Base-by-base conservation (phyloP, 2,329 filamentous ascomycete species). In the Sarocladium kiliense region DNA sequence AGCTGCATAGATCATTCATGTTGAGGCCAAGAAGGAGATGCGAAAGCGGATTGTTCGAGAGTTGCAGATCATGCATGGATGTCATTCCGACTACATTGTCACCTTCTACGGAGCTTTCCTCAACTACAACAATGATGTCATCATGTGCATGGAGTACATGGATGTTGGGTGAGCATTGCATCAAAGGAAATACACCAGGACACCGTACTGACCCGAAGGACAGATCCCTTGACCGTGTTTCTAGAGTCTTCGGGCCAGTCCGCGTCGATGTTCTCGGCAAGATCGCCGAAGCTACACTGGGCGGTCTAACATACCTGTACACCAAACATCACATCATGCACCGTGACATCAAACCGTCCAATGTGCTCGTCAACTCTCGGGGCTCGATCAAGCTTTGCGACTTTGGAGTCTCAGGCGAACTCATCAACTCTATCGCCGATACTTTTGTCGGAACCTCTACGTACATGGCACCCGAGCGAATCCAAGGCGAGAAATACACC, bases 91-190 rank as follows among this genome's bases (percentile, higher is more conserved):
- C 58, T 92, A 95, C 71, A 97, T 99, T 66, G 94, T 99, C 58
- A 96, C 88, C 55, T 99, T 97, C 72, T 97, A 97, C 67, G 94
- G 94, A 58, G 94, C 94, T 36, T 99, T 97, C 68, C 82, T 97
- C 66, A 97, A 96, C 68, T 89, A 95, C 67, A 91, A 91, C 59
- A 93, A 95, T 68, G 94, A 99, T 74, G 95, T 99, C 57, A 95
- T 97, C 64, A 93, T 99, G 87, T 99, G 94, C 72, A 99, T 99
- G 94, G 94, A 99, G 71, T 97, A 99, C 70, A 96, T 96, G 91
- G 94, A 99, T 73, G 91, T 93, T 69, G 94, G 94, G 94, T 97
- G 81, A 73, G 89, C 76, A 44, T 32, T 21, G 16, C 32, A 11
- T 12, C 27, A 23, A 16, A 3, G n/a, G 16, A n/a, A 6, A 23